Percentiles rank a stretch among this genome's conserved stretches.
Evolutionary conservation across 1,284 basidiomycete species (phyloP).

Genomic region (Ustilago curta): DNA sequence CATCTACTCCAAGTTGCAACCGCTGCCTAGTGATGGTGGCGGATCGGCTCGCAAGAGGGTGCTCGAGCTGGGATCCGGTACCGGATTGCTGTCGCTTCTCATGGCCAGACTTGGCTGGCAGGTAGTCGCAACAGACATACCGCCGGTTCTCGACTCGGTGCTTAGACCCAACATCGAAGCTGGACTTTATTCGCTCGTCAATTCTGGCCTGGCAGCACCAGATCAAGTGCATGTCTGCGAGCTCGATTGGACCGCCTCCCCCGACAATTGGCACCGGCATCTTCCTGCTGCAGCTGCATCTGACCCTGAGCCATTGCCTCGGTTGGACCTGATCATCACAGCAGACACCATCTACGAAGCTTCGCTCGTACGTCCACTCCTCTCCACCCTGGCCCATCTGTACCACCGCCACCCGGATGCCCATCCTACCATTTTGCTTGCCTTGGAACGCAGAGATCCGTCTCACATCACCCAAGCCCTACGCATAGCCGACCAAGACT

Average conservation of each 20-base stretch:
- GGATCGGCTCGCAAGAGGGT: background rate
- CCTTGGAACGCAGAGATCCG: conserved; percentile 42
- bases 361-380: conserved; percentile 77
- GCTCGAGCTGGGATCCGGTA: conserved; percentile 46
- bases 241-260: conserved; percentile 73
- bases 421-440: conserved; percentile 72
- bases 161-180: conserved; percentile 76
- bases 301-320: background rate
- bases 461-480: conserved; percentile 33
- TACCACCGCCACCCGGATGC: conserved; percentile 68
- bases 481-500: conserved; percentile 64
- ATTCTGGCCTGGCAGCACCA: background rate
- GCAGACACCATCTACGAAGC: conserved; percentile 85
- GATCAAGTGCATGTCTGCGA: conserved; percentile 74
- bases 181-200: conserved; percentile 69
- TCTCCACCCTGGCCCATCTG: conserved; percentile 75
- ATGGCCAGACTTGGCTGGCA: conserved; percentile 80
- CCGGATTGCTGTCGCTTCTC: conserved; percentile 72
- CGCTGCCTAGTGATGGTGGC: background rate
- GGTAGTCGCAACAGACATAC: conserved; percentile 82
- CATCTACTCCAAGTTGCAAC: conserved; percentile 7
- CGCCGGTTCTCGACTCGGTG: conserved; percentile 77
- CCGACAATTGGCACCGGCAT: conserved; percentile 25
- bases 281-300: background rate
- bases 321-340: conserved; percentile 80